phyloP scores from a whole-genome alignment of 2,329 filamentous ascomycete species.

The Zymoseptoria tritici region DNA sequence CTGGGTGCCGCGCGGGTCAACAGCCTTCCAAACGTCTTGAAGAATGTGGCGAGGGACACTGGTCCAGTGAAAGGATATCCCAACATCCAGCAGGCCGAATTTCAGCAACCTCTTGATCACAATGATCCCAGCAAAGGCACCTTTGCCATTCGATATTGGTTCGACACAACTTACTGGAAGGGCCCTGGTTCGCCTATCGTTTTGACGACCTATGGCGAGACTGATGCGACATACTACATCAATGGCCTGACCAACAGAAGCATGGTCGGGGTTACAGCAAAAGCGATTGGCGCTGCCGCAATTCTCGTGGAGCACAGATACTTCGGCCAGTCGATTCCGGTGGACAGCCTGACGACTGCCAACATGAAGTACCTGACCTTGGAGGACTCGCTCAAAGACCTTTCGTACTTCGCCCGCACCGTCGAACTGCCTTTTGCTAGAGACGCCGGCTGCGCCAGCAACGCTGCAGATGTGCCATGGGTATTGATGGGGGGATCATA shows the following conservation, averaged over 20 bases:
- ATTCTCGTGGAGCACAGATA: slow-evolving; percentile 53
- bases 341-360: slow-evolving; percentile 42
- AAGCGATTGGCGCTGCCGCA: slow-evolving; percentile 48
- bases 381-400: slow-evolving; percentile 48
- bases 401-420: slow-evolving; percentile 48
- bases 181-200: slow-evolving; percentile 48
- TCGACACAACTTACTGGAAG: slow-evolving; percentile 44
- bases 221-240: slow-evolving; percentile 40
- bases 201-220: slow-evolving; percentile 41
- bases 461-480: slow-evolving; percentile 50
- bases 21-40: no score
- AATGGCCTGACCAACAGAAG: slow-evolving; percentile 46
- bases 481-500: slow-evolving; percentile 49
- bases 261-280: slow-evolving; percentile 45
- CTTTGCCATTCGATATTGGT: slow-evolving; percentile 50
- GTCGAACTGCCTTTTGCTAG: slow-evolving; percentile 49
- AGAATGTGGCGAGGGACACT: no score
- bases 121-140: slow-evolving; percentile 48
- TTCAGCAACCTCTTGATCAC: slow-evolving; percentile 54
- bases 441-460: slow-evolving; percentile 38
- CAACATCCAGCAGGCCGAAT: slow-evolving; percentile 27
- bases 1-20: no score
- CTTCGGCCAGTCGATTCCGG: slow-evolving; percentile 52
- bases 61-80: not conserved
- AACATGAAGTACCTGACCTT: slow-evolving; percentile 50